Conservation (phyloP, 2,329 filamentous ascomycete species). For the Exophiala bonariae region DNA sequence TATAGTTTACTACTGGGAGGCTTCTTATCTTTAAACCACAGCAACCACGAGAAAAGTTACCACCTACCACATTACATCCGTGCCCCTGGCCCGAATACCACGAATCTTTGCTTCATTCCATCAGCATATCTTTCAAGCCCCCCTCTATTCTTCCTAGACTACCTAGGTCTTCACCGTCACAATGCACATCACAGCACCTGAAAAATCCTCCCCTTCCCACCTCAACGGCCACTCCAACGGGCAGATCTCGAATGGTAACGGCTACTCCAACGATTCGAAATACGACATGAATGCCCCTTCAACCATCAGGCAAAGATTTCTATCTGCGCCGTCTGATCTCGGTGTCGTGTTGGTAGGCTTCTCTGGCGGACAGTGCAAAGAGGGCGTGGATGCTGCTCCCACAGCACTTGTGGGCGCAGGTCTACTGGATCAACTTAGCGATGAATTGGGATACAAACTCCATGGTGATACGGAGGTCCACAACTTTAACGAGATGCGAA, state of each 20-base stretch:
- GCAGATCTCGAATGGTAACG: conserved; percentile 10
- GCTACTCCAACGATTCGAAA: conserved; percentile 3
- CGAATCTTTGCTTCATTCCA: not conserved
- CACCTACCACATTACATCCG: not conserved
- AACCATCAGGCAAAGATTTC: conserved; percentile 70
- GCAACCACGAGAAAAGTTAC: too few species aligned
- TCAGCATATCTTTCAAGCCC: not conserved
- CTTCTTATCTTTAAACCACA: too few species aligned
- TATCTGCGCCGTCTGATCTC: conserved; percentile 74
- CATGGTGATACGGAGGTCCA: conserved; percentile 82
- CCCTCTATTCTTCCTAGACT: not conserved
- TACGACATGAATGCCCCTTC: conserved; percentile 55
- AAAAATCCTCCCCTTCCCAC: conserved; percentile 13
- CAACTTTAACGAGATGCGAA: conserved; percentile 69
- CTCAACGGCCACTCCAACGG: conserved; percentile 19
- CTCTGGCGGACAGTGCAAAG: conserved; percentile 92
- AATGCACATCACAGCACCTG: conserved; percentile 17
- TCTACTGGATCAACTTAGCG: conserved; percentile 76
- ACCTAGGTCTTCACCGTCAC: not conserved
- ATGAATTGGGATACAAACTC: conserved; percentile 86
- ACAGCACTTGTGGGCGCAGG: conserved; percentile 85
- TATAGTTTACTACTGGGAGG: not conserved
- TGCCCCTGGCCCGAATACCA: not conserved
- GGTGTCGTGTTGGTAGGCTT: conserved; percentile 95
- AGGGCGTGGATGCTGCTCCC: conserved; percentile 87